Evolutionary conservation across 2,329 filamentous ascomycete species (phyloP).

Genomic region (Pseudocercospora pini-densiflorae): DNA sequence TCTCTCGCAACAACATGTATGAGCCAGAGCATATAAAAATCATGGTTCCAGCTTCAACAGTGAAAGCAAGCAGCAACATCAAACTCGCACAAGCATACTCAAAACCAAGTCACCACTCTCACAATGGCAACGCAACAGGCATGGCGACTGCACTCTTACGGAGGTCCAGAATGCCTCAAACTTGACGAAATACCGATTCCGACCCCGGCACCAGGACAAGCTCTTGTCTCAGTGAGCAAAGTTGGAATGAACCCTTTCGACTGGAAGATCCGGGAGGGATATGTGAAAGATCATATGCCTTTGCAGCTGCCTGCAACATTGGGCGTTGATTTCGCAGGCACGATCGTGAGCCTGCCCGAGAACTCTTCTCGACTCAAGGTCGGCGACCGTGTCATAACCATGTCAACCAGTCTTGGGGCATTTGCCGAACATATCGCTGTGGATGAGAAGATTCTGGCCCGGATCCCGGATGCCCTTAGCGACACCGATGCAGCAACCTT

Average conservation of each 20-base stretch:
- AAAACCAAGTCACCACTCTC: neutral
- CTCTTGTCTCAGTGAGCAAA: slow-evolving; percentile 5
- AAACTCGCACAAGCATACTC: neutral
- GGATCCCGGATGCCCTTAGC: neutral
- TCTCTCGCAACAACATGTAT: no score
- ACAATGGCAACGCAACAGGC: slow-evolving; percentile 4
- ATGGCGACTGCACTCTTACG: slow-evolving; percentile 12
- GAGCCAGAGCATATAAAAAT: no score
- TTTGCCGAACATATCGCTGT: slow-evolving; percentile 9
- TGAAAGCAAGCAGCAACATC: no score
- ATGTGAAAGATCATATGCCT: slow-evolving; percentile 10
- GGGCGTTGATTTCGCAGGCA: slow-evolving; percentile 17
- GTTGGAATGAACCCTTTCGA: slow-evolving; percentile 14
- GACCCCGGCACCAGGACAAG: neutral
- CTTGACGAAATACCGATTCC: slow-evolving; percentile 14
- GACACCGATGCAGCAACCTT: slow-evolving; percentile 4
- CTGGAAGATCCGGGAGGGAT: slow-evolving; percentile 15
- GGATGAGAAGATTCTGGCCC: slow-evolving; percentile 7
- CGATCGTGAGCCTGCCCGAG: neutral
- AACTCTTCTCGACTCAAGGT: neutral
- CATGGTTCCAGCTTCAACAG: no score
- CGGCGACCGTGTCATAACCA: slow-evolving; percentile 12
- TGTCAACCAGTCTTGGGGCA: slow-evolving; percentile 6
- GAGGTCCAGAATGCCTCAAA: neutral
- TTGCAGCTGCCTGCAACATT: slow-evolving; percentile 5